phyloP scores from a whole-genome alignment of 2,329 filamentous ascomycete species.

The Aspergillus arachidicola region DNA sequence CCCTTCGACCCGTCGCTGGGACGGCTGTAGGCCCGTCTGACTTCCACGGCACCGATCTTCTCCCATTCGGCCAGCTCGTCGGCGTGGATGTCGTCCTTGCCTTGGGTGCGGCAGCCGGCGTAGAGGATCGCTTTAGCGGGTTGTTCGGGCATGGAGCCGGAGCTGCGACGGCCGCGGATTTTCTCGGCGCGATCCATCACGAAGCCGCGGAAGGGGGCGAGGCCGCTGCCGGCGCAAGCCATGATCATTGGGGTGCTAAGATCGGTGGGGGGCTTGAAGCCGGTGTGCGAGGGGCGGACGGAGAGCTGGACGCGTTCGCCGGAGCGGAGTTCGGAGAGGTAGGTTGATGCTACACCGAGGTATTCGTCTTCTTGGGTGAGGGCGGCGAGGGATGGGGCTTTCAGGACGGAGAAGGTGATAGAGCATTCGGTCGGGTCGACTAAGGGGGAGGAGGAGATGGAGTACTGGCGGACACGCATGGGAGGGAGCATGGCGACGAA shows the following conservation, averaged over 20 bases:
- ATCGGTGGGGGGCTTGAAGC: constrained; percentile 42
- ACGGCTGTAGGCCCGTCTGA: constrained; percentile 63
- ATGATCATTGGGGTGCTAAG: constrained; percentile 43
- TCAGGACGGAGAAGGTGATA: constrained; percentile 69
- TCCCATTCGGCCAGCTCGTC: constrained; percentile 58
- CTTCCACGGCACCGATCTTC: constrained; percentile 59
- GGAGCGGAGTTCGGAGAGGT: constrained; percentile 52
- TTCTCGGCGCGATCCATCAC: constrained; percentile 60
- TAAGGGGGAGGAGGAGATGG: constrained; percentile 74
- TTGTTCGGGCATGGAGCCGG: constrained; percentile 18
- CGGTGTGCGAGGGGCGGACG: constrained; percentile 37
- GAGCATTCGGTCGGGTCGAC: constrained; percentile 59
- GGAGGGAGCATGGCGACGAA: constrained; percentile 75
- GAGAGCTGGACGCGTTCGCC: constrained; percentile 38
- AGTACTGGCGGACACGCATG: constrained; percentile 77
- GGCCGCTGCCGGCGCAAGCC: constrained; percentile 51
- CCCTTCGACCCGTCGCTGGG: constrained; percentile 50
- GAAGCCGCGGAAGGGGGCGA: constrained; percentile 67
- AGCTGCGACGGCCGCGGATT: constrained; percentile 29
- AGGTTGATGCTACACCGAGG: constrained; percentile 64
- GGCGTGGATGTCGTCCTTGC: constrained; percentile 39
- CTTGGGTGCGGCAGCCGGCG: constrained; percentile 38
- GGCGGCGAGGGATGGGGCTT: constrained; percentile 52
- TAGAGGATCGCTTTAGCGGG: constrained; percentile 41
- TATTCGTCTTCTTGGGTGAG: constrained; percentile 44